Evolutionary conservation across 2,329 filamentous ascomycete genomes (phyloP).

Genomic region (Clonostachys rhizophaga): DNA sequence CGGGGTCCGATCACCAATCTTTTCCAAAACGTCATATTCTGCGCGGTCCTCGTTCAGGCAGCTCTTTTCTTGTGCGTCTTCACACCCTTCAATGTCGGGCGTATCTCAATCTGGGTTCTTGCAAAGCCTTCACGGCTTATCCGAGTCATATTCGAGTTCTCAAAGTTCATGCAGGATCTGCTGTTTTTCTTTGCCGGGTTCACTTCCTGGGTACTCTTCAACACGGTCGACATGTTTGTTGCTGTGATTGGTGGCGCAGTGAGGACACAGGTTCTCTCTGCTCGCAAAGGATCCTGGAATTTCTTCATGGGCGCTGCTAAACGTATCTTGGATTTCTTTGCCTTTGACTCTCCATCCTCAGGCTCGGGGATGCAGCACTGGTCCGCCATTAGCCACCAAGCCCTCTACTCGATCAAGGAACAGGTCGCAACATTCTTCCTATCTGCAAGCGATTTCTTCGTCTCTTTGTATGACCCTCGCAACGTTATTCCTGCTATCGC

Average conservation of each 20-base stretch:
- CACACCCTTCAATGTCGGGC: conserved; percentile 87
- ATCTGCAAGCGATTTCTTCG: conserved; percentile 26
- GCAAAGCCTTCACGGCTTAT: conserved; percentile 77
- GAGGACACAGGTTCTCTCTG: conserved; percentile 17
- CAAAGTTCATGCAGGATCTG: conserved; percentile 76
- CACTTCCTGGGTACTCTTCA: conserved; percentile 35
- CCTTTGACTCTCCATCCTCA: conserved; percentile 44
- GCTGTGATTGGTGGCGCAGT: conserved; percentile 22
- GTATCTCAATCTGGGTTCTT: conserved; percentile 73
- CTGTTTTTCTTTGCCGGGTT: conserved; percentile 61
- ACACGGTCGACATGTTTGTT: conserved; percentile 29
- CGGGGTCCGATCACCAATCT: conserved; percentile 85
- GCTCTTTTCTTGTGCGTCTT: conserved; percentile 85
- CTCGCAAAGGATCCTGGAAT: conserved; percentile 33
- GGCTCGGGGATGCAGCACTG: conserved; percentile 69
- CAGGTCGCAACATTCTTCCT: conserved; percentile 24
- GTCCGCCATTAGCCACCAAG: conserved; percentile 70
- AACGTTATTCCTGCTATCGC: neutral
- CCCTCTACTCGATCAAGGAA: conserved; percentile 56
- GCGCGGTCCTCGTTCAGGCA: conserved; percentile 80
- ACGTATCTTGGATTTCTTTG: conserved; percentile 44
- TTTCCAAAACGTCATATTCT: conserved; percentile 93
- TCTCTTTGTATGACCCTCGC: conserved; percentile 13
- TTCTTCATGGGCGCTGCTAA: conserved; percentile 35
- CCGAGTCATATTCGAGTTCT: conserved; percentile 64